phyloP scores from a whole-genome alignment of 495 filamentous ascomycete genomes.

The Podospora didyma region DNA sequence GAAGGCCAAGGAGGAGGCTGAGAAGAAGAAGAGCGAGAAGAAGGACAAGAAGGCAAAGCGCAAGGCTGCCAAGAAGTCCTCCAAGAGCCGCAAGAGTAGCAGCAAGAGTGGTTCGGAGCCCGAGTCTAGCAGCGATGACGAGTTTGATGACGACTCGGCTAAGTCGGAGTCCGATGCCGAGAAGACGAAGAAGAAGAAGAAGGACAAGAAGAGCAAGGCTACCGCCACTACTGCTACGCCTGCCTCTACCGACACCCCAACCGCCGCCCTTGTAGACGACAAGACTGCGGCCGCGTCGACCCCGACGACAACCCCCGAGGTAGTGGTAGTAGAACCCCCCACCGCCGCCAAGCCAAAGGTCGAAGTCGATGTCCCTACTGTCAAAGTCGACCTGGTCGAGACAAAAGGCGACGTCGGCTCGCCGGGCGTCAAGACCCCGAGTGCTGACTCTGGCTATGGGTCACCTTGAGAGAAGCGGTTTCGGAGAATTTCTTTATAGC shows the following conservation, averaged over 20 bases:
- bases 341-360: not conserved
- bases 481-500: too few species aligned
- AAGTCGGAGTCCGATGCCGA: conserved; percentile 13
- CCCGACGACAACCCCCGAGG: too few species aligned
- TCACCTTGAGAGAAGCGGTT: conserved; percentile 7
- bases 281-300: conserved; percentile 8
- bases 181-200: conserved; percentile 12
- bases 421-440: conserved; percentile 10
- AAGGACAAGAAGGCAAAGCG: conserved; percentile 11
- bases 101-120: not conserved
- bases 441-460: conserved; percentile 32
- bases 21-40: conserved; percentile 10
- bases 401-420: conserved; percentile 12
- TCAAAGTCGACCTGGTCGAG: conserved; percentile 17
- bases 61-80: not conserved
- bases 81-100: not conserved
- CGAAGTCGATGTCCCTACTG: conserved; percentile 2
- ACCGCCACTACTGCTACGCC: not conserved
- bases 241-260: not conserved
- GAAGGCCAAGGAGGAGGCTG: conserved; percentile 15
- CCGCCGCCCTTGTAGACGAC: conserved; percentile 1
- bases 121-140: conserved; percentile 4
- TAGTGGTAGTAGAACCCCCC: not conserved
- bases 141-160: conserved; percentile 9
- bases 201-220: conserved; percentile 9